Evolutionary conservation across 805 yeast species (phyloP), one percentile per base, ranked within the genome.

Genomic region (Clavispora vitiphila): DNA sequence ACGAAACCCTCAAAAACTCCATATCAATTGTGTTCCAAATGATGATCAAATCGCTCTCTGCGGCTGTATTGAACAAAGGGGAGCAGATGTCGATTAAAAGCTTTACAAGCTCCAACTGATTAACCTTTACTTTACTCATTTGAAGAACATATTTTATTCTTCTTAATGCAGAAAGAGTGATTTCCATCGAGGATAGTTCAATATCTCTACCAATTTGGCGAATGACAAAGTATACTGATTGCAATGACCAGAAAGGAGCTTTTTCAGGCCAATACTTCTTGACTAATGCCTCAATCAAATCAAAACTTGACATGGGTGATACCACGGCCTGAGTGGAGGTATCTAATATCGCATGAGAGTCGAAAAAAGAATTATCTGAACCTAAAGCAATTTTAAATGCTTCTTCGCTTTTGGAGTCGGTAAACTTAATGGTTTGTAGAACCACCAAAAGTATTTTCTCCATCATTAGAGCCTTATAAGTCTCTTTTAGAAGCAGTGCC

Each of bases 391-490:
- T 4, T 8, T 11, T 15, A 12, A 48, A 30, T 1, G 39, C 45
- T 0, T 32, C 14, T 24, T 65, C 71, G 8, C 57, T 53, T 0
- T 68, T 57, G 15, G 69, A 56, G 44, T 78, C 79, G 12, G 71
- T 63, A 18, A 65, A 49, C 18, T 56, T 54, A 4, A 79, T 37
- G 16, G 73, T 49, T 29, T 71, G 69, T 26, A 54, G 51, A 1
- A 71, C 54, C 4, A 69, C 64, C 10, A 74, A 43, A 1, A 57
- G 46, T 4, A 67, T 46, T 30, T 57, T 60, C 11, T 53, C 52
- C 23, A 43, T 40, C 31, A 64, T 41, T 12, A 61, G 62, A 3
- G 32, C 29, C 30, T 54, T 57, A 39, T 52, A 62, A 4, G 35
- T 25, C 1, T 49, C 47, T n/a, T 54, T 54, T 19, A 63, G 49